These are phyloP conservation scores for Citrus unshiu DNA, from an alignment of 345 rosid genomes.

Conservation along the genomic window DNA sequence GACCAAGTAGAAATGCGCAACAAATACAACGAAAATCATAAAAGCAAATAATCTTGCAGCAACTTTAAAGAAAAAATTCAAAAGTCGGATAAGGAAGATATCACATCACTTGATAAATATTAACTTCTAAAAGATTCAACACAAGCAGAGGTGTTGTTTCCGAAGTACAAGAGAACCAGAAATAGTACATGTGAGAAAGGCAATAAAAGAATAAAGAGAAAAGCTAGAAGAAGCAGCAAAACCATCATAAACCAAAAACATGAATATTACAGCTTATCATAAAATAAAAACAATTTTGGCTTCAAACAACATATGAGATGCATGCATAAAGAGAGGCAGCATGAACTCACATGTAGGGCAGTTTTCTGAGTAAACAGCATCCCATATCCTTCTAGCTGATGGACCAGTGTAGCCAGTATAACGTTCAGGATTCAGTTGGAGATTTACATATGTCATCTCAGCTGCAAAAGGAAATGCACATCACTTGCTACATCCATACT, in stretches of 20 bases:
- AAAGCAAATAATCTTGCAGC: not conserved
- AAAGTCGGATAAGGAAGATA: not conserved
- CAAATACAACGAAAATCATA: not conserved
- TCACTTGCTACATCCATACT: conserved; percentile 3
- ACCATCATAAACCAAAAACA: not conserved
- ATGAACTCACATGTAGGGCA: conserved; percentile 49
- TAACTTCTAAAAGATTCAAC: not conserved
- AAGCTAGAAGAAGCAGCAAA: not conserved
- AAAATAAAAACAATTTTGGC: not conserved
- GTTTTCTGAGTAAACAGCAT: conserved; percentile 56
- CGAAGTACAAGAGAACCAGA: not conserved
- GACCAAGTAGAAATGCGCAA: not conserved
- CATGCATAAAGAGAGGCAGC: not conserved
- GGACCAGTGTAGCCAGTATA: conserved; percentile 59
- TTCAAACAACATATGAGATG: not conserved
- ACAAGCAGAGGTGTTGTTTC: not conserved
- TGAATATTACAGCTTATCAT: not conserved
- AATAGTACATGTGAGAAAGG: not conserved
- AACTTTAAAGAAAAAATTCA: not conserved
- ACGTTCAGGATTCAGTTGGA: conserved; percentile 57
- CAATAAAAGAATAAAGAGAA: not conserved
- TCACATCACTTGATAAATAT: not conserved
- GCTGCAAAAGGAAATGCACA: conserved; percentile 31
- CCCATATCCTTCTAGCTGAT: conserved; percentile 70
- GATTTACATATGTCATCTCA: conserved; percentile 63